These are phyloP conservation scores for Trichoderma atroviride DNA, from an alignment of 2,329 filamentous ascomycete genomes.

Conservation along the genomic window DNA sequence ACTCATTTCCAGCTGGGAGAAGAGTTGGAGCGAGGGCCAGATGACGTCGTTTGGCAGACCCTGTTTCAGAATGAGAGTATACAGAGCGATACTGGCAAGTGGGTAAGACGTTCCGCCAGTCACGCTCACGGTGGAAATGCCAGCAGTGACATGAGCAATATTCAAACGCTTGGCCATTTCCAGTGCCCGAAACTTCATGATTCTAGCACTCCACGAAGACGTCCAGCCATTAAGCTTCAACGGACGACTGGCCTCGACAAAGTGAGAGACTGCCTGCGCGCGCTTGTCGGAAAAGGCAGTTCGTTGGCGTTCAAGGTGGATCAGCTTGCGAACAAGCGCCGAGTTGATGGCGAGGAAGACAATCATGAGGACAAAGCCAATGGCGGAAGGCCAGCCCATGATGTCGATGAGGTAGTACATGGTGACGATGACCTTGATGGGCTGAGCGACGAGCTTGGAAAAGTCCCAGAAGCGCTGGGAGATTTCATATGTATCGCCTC, in stretches of 20 bases:
- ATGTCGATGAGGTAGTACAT: conserved; percentile 66
- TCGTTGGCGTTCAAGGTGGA: conserved; percentile 71
- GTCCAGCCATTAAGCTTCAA: conserved; percentile 48
- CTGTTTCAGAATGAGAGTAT: conserved; percentile 69
- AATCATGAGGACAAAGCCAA: conserved; percentile 71
- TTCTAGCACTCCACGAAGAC: conserved; percentile 41
- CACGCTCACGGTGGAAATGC: conserved; percentile 70
- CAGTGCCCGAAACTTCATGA: conserved; percentile 40
- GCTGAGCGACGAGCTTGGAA: conserved; percentile 72
- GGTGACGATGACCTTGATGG: conserved; percentile 74
- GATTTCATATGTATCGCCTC: conserved; percentile 79
- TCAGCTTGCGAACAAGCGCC: conserved; percentile 64
- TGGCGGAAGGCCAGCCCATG: conserved; percentile 76
- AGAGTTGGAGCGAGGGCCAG: conserved; percentile 83
- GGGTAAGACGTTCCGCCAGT: conserved; percentile 76
- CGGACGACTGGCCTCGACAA: conserved; percentile 82
- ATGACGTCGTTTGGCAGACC: conserved; percentile 78
- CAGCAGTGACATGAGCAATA: conserved; percentile 41
- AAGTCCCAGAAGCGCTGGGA: conserved; percentile 89
- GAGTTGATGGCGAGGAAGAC: conserved; percentile 71
- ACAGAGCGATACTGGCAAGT: conserved; percentile 78
- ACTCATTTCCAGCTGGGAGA: conserved; percentile 72
- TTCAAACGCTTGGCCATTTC: conserved; percentile 45
- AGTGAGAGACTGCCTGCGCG: conserved; percentile 79
- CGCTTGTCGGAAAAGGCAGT: conserved; percentile 75